Conservation (phyloP, 2,329 filamentous ascomycete genomes). For the Neobulgaria alba region DNA sequence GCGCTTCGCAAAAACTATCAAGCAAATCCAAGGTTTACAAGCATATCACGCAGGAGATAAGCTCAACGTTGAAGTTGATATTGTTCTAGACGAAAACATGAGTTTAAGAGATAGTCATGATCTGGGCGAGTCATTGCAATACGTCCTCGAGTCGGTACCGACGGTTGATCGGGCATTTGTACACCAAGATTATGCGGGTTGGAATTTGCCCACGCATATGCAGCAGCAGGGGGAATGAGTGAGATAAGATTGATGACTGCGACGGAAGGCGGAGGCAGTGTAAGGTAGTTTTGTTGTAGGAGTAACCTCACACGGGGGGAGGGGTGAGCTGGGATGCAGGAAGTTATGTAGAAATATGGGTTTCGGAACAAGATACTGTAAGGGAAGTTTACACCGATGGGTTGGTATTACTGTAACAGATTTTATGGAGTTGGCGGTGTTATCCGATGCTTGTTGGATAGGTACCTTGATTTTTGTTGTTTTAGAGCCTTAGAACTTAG, state of each 20-base stretch:
- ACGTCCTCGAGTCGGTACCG: constrained; percentile 45
- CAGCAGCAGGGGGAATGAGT: constrained; percentile 25
- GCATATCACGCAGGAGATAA: constrained; percentile 56
- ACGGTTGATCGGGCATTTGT: constrained; percentile 34
- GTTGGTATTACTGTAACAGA: too few relatives aligned
- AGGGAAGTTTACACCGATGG: too few relatives aligned
- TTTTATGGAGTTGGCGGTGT: too few relatives aligned
- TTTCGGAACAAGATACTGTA: too few relatives aligned
- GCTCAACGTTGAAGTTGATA: constrained; percentile 53
- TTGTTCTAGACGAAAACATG: constrained; percentile 46
- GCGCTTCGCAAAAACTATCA: constrained; percentile 44
- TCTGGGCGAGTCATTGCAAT: constrained; percentile 54
- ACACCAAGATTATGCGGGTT: constrained; percentile 32
- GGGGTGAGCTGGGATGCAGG: too few relatives aligned
- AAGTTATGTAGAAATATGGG: too few relatives aligned
- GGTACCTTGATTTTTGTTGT: too few relatives aligned
- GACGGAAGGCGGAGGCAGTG: too few relatives aligned
- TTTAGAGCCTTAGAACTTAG: too few relatives aligned
- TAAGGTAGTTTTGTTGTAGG: neutral
- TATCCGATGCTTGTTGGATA: too few relatives aligned
- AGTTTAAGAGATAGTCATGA: constrained; percentile 47
- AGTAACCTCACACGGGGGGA: neutral
- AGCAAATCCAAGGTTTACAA: constrained; percentile 44
- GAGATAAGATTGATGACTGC: neutral
- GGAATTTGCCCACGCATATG: constrained; percentile 30